A percentile compares a stretch with the other conserved stretches of the same genome.
phyloP scores from a whole-genome alignment of 2,329 filamentous ascomycete species.

The Waltergamsia citrina region DNA sequence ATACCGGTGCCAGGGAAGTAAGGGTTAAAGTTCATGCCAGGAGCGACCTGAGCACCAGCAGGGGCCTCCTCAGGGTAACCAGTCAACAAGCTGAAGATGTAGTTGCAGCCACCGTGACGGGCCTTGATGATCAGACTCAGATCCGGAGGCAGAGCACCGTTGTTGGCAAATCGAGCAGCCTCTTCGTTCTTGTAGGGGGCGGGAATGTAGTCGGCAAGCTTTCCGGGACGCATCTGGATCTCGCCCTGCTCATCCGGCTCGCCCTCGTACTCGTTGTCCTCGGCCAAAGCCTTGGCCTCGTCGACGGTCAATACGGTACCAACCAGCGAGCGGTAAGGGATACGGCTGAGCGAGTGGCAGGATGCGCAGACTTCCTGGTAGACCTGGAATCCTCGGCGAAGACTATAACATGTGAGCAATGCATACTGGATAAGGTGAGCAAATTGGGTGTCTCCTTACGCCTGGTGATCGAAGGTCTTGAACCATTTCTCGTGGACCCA shows the following conservation, averaged over 20 bases:
- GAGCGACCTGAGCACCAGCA: constrained; percentile 74
- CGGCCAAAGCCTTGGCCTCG: constrained; percentile 93
- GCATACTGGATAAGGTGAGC: not conserved
- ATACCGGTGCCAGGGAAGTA: constrained; percentile 99
- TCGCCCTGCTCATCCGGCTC: constrained; percentile 98
- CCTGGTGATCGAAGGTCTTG: constrained; percentile 95
- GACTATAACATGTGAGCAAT: constrained; percentile 38
- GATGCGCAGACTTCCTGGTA: constrained; percentile 97
- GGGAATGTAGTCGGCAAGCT: constrained; percentile 95
- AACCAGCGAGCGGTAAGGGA: constrained; percentile 88
- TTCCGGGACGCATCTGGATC: constrained; percentile 96
- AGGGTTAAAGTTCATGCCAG: constrained; percentile 98
- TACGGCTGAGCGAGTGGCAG: constrained; percentile 91
- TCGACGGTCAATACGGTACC: constrained; percentile 90
- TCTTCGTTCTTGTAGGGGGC: constrained; percentile 98
- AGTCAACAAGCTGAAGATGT: constrained; percentile 94
- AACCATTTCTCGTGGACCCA: constrained; percentile 89
- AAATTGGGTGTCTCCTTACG: constrained; percentile 51
- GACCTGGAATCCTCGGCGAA: constrained; percentile 98
- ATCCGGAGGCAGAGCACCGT: constrained; percentile 94
- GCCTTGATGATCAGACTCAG: constrained; percentile 96
- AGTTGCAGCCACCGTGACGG: constrained; percentile 94
- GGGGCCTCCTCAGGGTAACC: constrained; percentile 96
- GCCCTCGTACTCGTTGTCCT: constrained; percentile 97
- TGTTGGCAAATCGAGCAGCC: constrained; percentile 95